Base-by-base conservation (phyloP, 108 stramenopile genomes). In the Nitzschia inconspicua region DNA sequence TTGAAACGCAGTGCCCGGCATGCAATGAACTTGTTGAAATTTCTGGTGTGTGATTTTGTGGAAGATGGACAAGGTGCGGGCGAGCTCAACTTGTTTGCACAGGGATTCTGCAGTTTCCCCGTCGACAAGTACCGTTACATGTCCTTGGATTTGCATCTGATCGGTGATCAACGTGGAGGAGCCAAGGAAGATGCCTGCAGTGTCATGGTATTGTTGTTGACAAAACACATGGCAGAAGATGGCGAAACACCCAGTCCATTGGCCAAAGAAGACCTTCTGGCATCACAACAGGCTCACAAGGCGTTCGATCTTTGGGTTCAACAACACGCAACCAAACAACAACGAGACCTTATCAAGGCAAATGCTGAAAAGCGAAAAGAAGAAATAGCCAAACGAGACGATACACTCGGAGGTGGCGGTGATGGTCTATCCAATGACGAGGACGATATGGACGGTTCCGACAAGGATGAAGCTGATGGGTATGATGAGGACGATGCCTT, bases 171-270 rank as follows among this genome's bases (percentile, higher is more conserved):
- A 29, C 76, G 87, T 13, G 85, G 85, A 4, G 87, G 87, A 30
- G 82, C 86, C 26, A 82, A 83, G 57, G 83, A 84, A 42, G 87
- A 89, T 57, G 86, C 86, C 3, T 87, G 83, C 73, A 56, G 79
- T 46, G 59, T 93, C 25, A 68, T 88, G 60, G 82, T 88, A 0
- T 47, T 89, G 47, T 19, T 93, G 44, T 56, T 89, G 27, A 75
- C 81, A 34, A 55, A 82, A 32, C 87, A 93, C 68, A 53, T 80
- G 22, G 78, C 76, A 47, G 77, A 80, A 29, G 85, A 88, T 66
- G 79, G 75, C 13, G 83, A 86, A 56, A 83, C 76, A 1, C 57
- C 66, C 22, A 63, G 69, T 40, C 80, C 86, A 3, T 28, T 88
- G 29, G 76, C 68, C 0, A 62, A 80, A 18, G 35, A 79, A 18